Evolutionary conservation across 768 basidiomycete genomes (phyloP), one percentile per base, ranked within the genome.

Genomic region (Pleurotus salmoneostramineus): DNA sequence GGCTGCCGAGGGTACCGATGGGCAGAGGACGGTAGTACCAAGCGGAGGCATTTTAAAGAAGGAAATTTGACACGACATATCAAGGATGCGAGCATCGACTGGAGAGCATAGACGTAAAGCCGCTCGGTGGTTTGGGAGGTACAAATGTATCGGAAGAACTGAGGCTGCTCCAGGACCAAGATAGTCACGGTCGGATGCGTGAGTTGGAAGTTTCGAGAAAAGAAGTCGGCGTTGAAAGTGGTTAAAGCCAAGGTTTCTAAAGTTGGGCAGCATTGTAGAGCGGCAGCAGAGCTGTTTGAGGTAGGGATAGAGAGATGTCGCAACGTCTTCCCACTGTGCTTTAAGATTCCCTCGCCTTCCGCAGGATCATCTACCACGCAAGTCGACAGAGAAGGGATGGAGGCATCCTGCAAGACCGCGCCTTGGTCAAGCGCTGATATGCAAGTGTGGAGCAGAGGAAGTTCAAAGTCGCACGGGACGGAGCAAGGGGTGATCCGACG

Each of bases 401-500:
- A 33, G 35, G 45, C 47, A n/a, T 17, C 27, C 12, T n/a, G 43
- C 34, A 47, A 37, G 21, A 36, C n/a, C 6, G 17, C 42, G 12
- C 33, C 45, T 7, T 56, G 27, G 32, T 12, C 44, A 32, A 57
- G 56, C 32, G 58, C 51, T 15, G 54, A 61, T 17, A 69, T 58
- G 10, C 67, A 46, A 7, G 63, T 62, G 31, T 64, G 67, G 27
- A 70, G 58, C 17, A 62, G 65, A 15, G 68, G 64, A 32, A 69
- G n/a, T 37, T 44, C 21, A 17, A 36, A 21, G 14, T 37, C 35
- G 33, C 11, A 47, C 6, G 56, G 47, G 17, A 58, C 54, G 7
- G 27, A 36, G 14, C 36, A 33, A 17, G 37, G 49, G 0, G 31
- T 34, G 2, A 42, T 21, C 14, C 47, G 17, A 31, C 61, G 58